Evolutionary conservation across 2,329 filamentous ascomycete species (phyloP), one percentile per base, ranked within the genome.

Genomic region (Aureobasidium sp.): DNA sequence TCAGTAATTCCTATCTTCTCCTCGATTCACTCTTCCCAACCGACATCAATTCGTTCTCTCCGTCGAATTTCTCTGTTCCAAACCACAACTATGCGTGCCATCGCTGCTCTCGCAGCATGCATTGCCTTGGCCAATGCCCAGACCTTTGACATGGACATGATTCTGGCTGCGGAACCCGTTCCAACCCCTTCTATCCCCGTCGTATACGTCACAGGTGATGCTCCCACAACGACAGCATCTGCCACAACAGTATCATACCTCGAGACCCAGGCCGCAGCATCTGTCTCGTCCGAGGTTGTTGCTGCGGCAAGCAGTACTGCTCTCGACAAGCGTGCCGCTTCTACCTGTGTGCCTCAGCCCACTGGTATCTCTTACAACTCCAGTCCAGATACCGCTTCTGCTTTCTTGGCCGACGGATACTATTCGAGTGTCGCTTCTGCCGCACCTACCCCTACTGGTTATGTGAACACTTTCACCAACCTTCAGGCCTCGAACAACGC

Each of bases 381-480:
- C 27, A 51, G 39, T 14, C 49, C 62, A 22, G 66, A 67, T 36
- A 67, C 65, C 2, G 39, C 62, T 20, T 49, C 56, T 29, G 52
- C 49, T n/a, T 66, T 62, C 41, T 29, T 59, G 22, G 29, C 20
- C 53, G 65, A 65, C 42, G 17, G 61, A 15, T 64, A 53, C 5
- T 66, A 65, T 27, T 36, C 53, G 22, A 31, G 27, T 31, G 62
- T 63, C 5, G 67, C 68, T 9, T 55, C n/a, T 17, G 37, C 29
- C 9, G 65, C 65, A 15, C 17, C 42, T 1, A 62, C 62, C 5
- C 65, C 65, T 11, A 15, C 34, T 29, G 65, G 65, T 9, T 66
- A 65, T 37, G 39, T 48, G 6, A 36, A 47, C n/a, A 58, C 55
- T 61, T 63, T 48, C 25, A 62, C 34, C 49, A 69, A 70, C 56